These are phyloP conservation scores for Heimioporus retisporus DNA, from an alignment of 1,284 basidiomycete genomes.

Conservation along the genomic window DNA sequence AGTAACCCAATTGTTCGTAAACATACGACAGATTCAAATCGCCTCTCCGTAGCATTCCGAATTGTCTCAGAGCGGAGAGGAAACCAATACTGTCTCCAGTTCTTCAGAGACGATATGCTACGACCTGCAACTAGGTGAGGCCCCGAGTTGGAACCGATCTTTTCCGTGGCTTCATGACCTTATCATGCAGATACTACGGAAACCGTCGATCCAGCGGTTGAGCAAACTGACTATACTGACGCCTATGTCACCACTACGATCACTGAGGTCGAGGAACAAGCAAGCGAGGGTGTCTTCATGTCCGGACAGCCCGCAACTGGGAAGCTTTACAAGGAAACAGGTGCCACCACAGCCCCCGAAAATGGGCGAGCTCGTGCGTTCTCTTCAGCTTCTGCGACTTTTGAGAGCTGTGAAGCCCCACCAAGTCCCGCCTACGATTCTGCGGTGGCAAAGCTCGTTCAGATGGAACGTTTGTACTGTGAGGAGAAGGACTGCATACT, in stretches of 20 bases:
- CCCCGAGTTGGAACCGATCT: neutral
- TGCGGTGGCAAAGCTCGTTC: neutral
- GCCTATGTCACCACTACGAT: neutral
- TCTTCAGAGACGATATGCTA: neutral
- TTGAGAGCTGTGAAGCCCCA: neutral
- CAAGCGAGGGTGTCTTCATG: neutral
- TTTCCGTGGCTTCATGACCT: neutral
- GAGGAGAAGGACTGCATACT: conserved; percentile 20
- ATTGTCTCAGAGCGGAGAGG: too few species aligned
- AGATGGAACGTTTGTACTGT: conserved; percentile 12
- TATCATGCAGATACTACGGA: conserved; percentile 6
- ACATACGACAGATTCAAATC: neutral
- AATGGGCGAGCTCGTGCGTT: neutral
- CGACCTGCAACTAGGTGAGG: conserved; percentile 8
- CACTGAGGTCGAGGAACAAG: neutral
- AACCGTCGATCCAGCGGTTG: neutral
- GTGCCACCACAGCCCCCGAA: neutral
- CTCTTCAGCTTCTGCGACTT: neutral
- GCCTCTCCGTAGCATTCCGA: neutral
- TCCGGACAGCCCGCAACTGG: neutral
- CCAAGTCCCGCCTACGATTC: too few species aligned
- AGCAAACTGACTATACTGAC: neutral
- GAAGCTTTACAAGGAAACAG: neutral
- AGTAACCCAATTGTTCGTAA: neutral
- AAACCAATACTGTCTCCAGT: neutral